Conservation (phyloP, 169 alveolate genomes). For the Toxoplasma gondii region DNA sequence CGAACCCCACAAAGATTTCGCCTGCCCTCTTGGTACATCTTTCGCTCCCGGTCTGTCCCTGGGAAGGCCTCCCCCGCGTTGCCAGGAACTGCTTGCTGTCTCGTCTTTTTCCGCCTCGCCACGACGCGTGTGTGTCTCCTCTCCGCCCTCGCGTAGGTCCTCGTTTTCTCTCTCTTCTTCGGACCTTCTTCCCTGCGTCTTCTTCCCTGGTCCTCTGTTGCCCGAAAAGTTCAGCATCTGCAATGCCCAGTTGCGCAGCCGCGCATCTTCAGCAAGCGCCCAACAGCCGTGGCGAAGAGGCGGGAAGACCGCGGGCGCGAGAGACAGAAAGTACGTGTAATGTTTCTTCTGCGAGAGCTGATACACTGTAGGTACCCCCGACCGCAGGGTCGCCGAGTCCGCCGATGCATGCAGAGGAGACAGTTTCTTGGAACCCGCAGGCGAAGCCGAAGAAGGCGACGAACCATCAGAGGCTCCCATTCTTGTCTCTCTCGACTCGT, state of each 20-base stretch:
- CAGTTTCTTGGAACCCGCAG: background rate
- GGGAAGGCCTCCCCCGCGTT: no score
- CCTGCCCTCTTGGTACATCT: no score
- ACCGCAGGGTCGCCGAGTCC: background rate
- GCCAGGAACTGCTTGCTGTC: no score
- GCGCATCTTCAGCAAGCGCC: background rate
- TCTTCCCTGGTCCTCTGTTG: background rate
- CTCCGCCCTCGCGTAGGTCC: no score
- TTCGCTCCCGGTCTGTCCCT: no score
- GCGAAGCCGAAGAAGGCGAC: background rate
- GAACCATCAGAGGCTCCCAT: background rate
- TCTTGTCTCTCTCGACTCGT: no score
- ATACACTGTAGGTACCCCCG: background rate
- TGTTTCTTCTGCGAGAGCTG: background rate
- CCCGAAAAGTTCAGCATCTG: background rate
- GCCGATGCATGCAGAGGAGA: background rate
- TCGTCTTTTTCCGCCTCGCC: no score
- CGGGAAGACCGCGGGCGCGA: background rate
- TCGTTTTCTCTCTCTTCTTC: background rate
- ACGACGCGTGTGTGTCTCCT: no score
- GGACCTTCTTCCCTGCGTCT: no score
- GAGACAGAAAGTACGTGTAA: background rate
- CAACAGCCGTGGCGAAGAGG: slow-evolving; percentile 19
- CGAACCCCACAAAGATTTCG: no score
- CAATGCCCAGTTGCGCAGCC: background rate